These are phyloP conservation scores for Coniochaeta pulveracea DNA, from an alignment of 2,329 filamentous ascomycete genomes.

Conservation along the genomic window DNA sequence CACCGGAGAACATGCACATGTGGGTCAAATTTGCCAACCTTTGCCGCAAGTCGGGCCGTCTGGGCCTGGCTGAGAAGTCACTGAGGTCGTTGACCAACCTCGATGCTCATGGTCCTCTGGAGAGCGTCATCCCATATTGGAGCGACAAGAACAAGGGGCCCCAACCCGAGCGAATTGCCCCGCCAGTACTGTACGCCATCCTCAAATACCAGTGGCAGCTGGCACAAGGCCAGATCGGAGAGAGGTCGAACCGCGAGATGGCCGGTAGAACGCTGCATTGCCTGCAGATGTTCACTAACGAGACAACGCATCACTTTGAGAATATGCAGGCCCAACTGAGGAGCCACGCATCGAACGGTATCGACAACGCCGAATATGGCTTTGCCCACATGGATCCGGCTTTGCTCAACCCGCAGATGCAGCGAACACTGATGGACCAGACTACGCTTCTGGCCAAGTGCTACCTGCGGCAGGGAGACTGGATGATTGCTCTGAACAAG, in stretches of 20 bases:
- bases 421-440: constrained; percentile 46
- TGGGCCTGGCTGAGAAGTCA: constrained; percentile 91
- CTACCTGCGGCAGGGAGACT: constrained; percentile 92
- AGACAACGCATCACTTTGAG: constrained; percentile 44
- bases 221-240: constrained; percentile 53
- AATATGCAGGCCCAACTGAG: constrained; percentile 38
- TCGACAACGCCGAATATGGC: constrained; percentile 21
- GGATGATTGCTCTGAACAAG: constrained; percentile 77
- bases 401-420: constrained; percentile 33
- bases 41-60: constrained; percentile 89
- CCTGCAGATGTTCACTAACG: constrained; percentile 48
- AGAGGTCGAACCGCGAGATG: constrained; percentile 26
- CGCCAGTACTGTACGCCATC: constrained; percentile 89
- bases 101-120: constrained; percentile 51
- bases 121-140: constrained; percentile 51
- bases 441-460: constrained; percentile 80
- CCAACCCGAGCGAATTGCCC: constrained; percentile 38
- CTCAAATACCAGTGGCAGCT: constrained; percentile 95
- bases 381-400: constrained; percentile 42
- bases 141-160: constrained; percentile 20
- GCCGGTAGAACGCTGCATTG: constrained; percentile 47
- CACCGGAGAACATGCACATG: constrained; percentile 94
- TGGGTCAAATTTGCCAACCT: constrained; percentile 99
- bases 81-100: constrained; percentile 79
- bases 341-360: constrained; percentile 32